Base-by-base conservation (phyloP, 2,329 filamentous ascomycete species). In the Apiospora rasikravindrae region DNA sequence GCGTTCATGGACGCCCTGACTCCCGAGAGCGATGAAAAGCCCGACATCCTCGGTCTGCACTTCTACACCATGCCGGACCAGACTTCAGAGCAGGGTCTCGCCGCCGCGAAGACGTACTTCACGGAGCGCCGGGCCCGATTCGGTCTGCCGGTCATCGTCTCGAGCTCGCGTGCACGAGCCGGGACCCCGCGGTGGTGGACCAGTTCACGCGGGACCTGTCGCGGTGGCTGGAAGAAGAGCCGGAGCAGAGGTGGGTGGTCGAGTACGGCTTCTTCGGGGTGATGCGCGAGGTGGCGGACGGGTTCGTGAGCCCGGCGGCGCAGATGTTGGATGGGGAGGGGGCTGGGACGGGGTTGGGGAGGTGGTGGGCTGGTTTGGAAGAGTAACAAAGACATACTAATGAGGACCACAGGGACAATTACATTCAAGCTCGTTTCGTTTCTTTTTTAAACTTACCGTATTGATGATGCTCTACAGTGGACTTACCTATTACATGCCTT, bases 1-100 rank as follows among this genome's bases (percentile, higher is more conserved):
- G 78, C 81, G 7, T 86, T 84, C 71, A 85, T 86, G 84, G 73
- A 69, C 0, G 22, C 73, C 61, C 80, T 78, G 33, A 76, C 83
- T 40, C 72, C 75, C 10, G 77, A 73, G 10, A 77, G 81, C 69
- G 78, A 74, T 29, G 29, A 61, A 7, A 37, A 29, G 24, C 84
- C 85, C 0, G 84, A 86, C 77, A 84, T 79, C 72, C 75, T 86
- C 22, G 84, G 83, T 3, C 19, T 61, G 16, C 53, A 61, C 29
- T 61, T 61, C 53, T 61, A 61, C 29, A 61, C 53, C 16, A 37
- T 37, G 29, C 53, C 53, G 16, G 29, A 61, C 29, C 53, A 61
- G 53, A n/a, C 29, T 5, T 16, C 29, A 8, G 53, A 22, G 2
- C 2, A n/a, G 8, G 78, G 80, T 67, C 75, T 77, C 24, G 71